Conservation (phyloP, 2,329 filamentous ascomycete species). For the Aureobasidium sp. region DNA sequence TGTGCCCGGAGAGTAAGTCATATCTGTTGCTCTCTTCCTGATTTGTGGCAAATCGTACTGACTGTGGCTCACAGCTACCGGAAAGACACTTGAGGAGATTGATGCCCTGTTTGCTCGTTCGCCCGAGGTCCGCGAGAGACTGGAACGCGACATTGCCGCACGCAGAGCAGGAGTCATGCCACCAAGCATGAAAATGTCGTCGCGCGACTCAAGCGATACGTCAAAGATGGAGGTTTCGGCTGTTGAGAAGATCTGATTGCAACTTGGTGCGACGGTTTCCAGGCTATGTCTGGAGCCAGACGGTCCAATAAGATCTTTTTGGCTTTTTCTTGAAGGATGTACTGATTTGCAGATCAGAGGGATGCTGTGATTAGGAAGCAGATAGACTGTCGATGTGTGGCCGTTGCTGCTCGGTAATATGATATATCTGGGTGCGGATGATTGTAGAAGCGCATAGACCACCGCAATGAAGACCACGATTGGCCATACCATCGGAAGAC, state of each 20-base stretch:
- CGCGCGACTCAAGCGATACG: background rate
- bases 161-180: background rate
- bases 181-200: background rate
- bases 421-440: no score
- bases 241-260: conserved; percentile 26
- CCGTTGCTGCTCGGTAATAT: no score
- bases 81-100: conserved; percentile 20
- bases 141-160: background rate
- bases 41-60: background rate
- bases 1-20: conserved; percentile 22
- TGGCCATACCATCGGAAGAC: no score
- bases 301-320: no score
- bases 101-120: conserved; percentile 19
- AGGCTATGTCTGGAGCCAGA: no score
- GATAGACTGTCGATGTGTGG: no score
- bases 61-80: conserved; percentile 9
- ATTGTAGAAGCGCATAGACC: no score
- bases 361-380: no score
- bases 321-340: no score
- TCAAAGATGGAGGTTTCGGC: background rate
- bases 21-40: background rate
- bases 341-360: no score
- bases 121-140: conserved; percentile 8
- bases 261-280: no score
- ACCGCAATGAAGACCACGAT: no score